Percentiles rank a stretch among this genome's conserved stretches.
These are phyloP conservation scores for Lotus japonicus DNA, from an alignment of 306 rosid species.

Conservation along the genomic window DNA sequence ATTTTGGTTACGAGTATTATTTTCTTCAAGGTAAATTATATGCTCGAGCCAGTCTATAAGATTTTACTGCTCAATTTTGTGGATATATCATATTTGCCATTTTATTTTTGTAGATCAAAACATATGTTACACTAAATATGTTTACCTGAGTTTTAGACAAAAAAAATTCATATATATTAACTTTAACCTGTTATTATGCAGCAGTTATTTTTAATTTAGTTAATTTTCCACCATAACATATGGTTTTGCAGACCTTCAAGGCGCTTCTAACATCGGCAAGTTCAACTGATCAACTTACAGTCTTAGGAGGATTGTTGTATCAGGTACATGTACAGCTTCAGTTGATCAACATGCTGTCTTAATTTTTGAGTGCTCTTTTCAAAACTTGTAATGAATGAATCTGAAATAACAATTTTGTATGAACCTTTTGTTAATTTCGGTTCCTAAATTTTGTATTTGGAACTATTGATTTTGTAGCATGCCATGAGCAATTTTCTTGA, in stretches of 20 bases:
- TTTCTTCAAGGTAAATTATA: not conserved
- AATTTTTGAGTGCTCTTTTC: not conserved
- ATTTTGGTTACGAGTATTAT: not conserved
- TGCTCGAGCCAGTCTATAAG: not conserved
- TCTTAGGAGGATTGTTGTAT: constrained; percentile 87
- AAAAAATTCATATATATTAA: too few relatives aligned
- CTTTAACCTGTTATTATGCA: not conserved
- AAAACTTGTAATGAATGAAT: not conserved
- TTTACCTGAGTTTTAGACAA: too few relatives aligned
- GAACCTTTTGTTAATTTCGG: not conserved
- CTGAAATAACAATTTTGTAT: constrained; percentile 8
- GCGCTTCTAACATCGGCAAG: constrained; percentile 69
- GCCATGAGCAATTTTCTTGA: too few relatives aligned
- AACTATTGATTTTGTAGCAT: not conserved
- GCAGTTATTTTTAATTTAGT: not conserved
- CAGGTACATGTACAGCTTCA: constrained; percentile 50
- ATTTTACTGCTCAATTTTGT: not conserved
- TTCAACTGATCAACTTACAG: constrained; percentile 68
- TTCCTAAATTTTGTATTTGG: not conserved
- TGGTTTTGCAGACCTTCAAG: constrained; percentile 60
- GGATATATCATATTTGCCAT: not conserved
- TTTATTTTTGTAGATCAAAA: not conserved
- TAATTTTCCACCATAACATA: not conserved
- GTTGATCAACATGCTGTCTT: not conserved
- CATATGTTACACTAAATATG: not conserved